Evolutionary conservation across 1,139 yeast species (phyloP).

Genomic region (Hansenula lynferdii): DNA sequence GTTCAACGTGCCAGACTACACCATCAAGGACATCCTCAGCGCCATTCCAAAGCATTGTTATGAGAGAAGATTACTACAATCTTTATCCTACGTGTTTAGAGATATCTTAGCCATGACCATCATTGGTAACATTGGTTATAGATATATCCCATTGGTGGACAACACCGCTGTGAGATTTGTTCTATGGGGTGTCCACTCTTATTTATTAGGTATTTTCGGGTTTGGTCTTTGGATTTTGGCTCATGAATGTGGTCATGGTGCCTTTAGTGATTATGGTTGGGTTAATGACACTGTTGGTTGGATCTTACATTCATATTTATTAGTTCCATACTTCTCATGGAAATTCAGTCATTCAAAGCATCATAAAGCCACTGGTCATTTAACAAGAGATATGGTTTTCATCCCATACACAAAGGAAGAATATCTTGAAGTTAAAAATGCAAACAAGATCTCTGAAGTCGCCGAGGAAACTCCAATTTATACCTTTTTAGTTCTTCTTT

Average conservation of each 20-base stretch:
- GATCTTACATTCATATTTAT: constrained; percentile 51
- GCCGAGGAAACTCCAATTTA: constrained; percentile 51
- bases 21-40: constrained; percentile 54
- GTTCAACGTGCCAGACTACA: constrained; percentile 57
- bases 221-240: constrained; percentile 63
- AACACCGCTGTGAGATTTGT: constrained; percentile 32
- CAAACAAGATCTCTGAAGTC: constrained; percentile 36
- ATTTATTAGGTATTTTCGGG: constrained; percentile 40
- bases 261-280: constrained; percentile 50
- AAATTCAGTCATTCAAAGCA: constrained; percentile 56
- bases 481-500: constrained; percentile 37
- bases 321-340: constrained; percentile 63
- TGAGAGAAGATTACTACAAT: constrained; percentile 44
- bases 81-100: constrained; percentile 53
- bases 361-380: constrained; percentile 60
- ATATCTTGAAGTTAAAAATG: constrained; percentile 29
- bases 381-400: constrained; percentile 57
- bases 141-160: constrained; percentile 40
- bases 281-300: constrained; percentile 57
- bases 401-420: constrained; percentile 50
- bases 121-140: constrained; percentile 39
- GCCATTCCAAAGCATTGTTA: constrained; percentile 63
- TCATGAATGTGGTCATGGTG: constrained; percentile 65
- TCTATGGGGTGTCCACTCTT: constrained; percentile 39
- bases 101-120: constrained; percentile 43